Evolutionary conservation across 257 asterid genomes (phyloP).

Genomic region (Nicotiana attenuata): DNA sequence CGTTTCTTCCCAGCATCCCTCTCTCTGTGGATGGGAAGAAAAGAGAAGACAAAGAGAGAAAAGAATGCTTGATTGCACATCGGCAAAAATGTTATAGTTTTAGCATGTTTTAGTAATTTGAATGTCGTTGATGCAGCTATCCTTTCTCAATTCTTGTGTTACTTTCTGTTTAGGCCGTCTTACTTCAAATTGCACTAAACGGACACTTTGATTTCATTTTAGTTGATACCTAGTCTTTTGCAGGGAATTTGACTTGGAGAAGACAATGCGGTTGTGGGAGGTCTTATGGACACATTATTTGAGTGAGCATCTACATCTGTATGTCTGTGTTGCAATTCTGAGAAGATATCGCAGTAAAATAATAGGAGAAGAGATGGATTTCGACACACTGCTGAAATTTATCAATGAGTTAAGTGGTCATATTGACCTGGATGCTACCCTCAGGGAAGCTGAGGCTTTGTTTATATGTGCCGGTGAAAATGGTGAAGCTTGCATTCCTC

Average conservation of each 20-base stretch:
- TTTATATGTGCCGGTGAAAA: constrained; percentile 94
- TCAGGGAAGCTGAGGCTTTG: constrained; percentile 94
- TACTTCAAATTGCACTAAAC: neutral
- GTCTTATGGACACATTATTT: constrained; percentile 85
- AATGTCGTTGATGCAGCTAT: neutral
- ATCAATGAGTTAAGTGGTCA: constrained; percentile 88
- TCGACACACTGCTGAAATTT: constrained; percentile 87
- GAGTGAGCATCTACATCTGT: constrained; percentile 90
- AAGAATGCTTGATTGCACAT: neutral
- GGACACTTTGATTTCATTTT: neutral
- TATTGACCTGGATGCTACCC: constrained; percentile 67
- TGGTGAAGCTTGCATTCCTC: constrained; percentile 85
- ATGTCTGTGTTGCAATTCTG: constrained; percentile 76
- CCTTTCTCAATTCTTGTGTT: neutral
- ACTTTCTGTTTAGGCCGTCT: neutral
- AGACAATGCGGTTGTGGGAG: constrained; percentile 85
- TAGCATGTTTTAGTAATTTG: neutral
- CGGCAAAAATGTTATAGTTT: neutral
- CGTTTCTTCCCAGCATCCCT: neutral
- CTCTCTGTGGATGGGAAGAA: neutral
- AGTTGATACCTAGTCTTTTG: constrained; percentile 5
- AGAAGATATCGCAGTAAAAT: constrained; percentile 69
- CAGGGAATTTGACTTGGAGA: constrained; percentile 93
- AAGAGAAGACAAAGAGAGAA: neutral
- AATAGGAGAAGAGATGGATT: constrained; percentile 89